These are phyloP conservation scores for Jaminaea rosea DNA, from an alignment of 1,284 basidiomycete genomes.

Conservation along the genomic window DNA sequence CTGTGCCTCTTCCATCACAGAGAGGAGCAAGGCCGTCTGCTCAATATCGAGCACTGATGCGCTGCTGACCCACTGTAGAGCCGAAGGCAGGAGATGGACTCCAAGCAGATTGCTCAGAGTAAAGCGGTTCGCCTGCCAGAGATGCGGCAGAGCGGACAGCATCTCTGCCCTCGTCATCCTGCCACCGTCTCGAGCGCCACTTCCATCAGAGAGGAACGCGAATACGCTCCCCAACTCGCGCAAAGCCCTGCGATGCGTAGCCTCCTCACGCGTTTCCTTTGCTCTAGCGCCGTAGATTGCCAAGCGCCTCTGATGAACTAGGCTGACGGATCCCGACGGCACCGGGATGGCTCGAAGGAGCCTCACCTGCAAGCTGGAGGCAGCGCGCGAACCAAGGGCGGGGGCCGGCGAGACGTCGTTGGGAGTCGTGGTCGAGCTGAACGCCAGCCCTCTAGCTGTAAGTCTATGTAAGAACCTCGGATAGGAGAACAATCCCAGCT, in stretches of 20 bases:
- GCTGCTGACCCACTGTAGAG: neutral
- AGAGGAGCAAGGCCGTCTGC: too few relatives aligned
- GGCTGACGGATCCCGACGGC: conserved; percentile 17
- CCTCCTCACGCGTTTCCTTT: conserved; percentile 42
- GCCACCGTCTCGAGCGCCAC: too few relatives aligned
- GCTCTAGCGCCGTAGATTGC: conserved; percentile 40
- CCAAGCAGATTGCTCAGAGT: too few relatives aligned
- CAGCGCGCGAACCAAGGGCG: too few relatives aligned
- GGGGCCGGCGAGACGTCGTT: neutral
- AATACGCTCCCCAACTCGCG: conserved; percentile 24
- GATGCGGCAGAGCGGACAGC: too few relatives aligned
- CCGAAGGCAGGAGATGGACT: neutral
- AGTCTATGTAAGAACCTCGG: conserved; percentile 73
- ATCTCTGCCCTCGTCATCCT: too few relatives aligned
- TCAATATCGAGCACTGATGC: too few relatives aligned
- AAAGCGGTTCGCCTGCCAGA: too few relatives aligned
- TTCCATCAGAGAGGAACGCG: too few relatives aligned
- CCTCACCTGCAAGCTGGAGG: conserved; percentile 22
- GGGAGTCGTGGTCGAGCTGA: conserved; percentile 48
- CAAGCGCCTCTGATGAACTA: conserved; percentile 29
- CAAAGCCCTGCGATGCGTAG: conserved; percentile 34
- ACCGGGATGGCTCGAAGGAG: conserved; percentile 36
- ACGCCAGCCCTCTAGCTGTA: conserved; percentile 60
- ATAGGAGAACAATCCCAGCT: conserved; percentile 69
- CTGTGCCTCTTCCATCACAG: too few relatives aligned